A percentile compares a stretch with the other conserved stretches of the same genome.
Evolutionary conservation across 306 rosid genomes (phyloP).

Genomic region (Abrus precatorius): DNA sequence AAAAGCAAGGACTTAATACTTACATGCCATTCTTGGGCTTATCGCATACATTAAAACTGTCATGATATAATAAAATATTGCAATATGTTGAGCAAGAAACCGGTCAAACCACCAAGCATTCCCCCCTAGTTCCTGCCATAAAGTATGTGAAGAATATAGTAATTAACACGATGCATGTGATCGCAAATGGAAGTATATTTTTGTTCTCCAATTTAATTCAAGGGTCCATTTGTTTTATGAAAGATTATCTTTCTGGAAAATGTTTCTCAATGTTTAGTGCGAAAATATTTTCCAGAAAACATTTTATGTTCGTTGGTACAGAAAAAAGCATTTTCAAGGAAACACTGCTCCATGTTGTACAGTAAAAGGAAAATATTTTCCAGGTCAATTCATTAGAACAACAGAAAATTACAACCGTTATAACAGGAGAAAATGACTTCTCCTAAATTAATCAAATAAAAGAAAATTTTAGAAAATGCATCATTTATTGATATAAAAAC

Average conservation of each 20-base stretch:
- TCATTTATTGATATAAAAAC: neutral
- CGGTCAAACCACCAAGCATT: constrained; percentile 98
- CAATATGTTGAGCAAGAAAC: constrained; percentile 96
- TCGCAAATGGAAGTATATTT: constrained; percentile 9
- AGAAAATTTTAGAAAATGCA: neutral
- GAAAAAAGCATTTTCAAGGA: neutral
- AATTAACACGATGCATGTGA: neutral
- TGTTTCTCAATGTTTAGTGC: neutral
- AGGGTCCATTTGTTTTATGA: neutral
- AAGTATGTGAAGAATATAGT: constrained; percentile 28
- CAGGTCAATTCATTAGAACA: neutral
- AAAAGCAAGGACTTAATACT: constrained; percentile 54
- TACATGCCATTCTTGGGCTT: constrained; percentile 99
- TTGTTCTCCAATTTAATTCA: neutral
- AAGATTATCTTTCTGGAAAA: neutral
- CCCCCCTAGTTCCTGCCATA: constrained; percentile 95
- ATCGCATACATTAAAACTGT: constrained; percentile 77
- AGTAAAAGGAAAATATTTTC: neutral
- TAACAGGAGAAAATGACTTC: constrained; percentile 1
- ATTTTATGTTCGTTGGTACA: neutral
- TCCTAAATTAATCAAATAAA: neutral
- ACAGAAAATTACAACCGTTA: constrained; percentile 8
- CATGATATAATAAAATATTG: constrained; percentile 81
- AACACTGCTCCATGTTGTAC: neutral
- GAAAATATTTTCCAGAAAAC: neutral